phyloP scores from a whole-genome alignment of 2,329 filamentous ascomycete genomes.

The Xylaria sp. region DNA sequence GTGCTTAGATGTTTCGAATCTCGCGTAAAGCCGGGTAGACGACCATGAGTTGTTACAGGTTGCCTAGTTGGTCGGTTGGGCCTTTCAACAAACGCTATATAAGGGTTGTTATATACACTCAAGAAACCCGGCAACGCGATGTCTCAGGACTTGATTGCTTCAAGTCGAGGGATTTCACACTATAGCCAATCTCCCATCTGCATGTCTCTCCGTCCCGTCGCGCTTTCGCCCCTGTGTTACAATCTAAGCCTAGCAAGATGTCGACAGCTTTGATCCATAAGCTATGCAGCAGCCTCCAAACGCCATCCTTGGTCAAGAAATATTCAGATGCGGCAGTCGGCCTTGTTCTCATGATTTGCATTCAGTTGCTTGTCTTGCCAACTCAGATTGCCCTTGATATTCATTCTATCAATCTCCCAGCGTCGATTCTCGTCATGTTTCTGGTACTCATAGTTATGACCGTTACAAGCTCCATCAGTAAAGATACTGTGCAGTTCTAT shows the following conservation, averaged over 20 bases:
- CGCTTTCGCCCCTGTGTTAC: constrained; percentile 38
- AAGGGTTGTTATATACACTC: constrained; percentile 36
- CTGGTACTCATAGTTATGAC: constrained; percentile 41
- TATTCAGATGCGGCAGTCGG: constrained; percentile 46
- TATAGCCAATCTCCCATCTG: constrained; percentile 29
- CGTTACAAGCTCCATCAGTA: constrained; percentile 40
- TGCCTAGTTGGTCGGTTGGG: constrained; percentile 16
- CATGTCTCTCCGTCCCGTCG: constrained; percentile 40
- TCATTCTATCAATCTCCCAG: constrained; percentile 46
- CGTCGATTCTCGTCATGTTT: constrained; percentile 49
- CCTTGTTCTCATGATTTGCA: constrained; percentile 41
- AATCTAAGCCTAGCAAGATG: constrained; percentile 32
- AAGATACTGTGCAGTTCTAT: constrained; percentile 41
- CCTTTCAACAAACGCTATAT: constrained; percentile 41
- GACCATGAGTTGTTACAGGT: background rate
- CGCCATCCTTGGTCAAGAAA: constrained; percentile 39
- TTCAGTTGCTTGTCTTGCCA: constrained; percentile 45
- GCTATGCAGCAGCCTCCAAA: constrained; percentile 42
- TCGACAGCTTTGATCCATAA: constrained; percentile 40
- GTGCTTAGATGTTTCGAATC: constrained; percentile 23
- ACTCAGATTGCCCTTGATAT: constrained; percentile 44
- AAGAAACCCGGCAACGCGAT: constrained; percentile 28
- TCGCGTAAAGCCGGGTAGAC: constrained; percentile 21
- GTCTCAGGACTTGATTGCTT: constrained; percentile 41
- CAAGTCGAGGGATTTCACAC: constrained; percentile 36